Evolutionary conservation across 176 grass and related monocot genomes (phyloP).

Genomic region (Triticum aestivum): DNA sequence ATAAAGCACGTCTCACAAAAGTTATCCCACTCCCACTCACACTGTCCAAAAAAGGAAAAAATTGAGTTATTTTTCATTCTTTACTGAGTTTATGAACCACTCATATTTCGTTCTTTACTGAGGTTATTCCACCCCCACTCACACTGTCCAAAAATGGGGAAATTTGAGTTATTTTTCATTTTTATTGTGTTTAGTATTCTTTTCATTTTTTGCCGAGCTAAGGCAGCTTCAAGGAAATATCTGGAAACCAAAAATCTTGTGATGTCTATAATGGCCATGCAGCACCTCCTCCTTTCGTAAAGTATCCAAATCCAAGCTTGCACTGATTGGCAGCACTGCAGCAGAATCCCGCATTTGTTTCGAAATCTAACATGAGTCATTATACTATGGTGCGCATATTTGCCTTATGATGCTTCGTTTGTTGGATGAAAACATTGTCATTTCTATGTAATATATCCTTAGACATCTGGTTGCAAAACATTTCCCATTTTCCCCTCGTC

Average conservation of each 20-base stretch:
- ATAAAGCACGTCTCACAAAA: not conserved
- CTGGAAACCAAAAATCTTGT: not conserved
- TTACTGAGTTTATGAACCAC: not conserved
- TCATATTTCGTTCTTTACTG: not conserved
- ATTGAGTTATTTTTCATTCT: not conserved
- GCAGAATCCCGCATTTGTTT: not conserved
- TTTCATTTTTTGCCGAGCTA: not conserved
- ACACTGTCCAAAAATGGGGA: not conserved
- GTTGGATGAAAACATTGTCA: not conserved
- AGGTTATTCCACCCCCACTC: not conserved
- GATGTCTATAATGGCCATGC: not conserved
- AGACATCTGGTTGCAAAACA: not conserved
- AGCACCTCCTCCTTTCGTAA: not conserved
- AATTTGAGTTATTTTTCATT: not conserved
- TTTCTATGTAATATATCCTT: not conserved
- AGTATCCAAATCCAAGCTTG: not conserved
- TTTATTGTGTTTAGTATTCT: not conserved
- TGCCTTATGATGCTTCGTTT: not conserved
- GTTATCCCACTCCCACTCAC: not conserved
- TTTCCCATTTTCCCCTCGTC: not conserved
- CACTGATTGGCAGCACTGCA: not conserved
- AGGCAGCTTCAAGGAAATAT: not conserved
- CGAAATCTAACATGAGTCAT: not conserved
- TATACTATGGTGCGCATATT: not conserved
- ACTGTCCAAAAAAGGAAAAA: not conserved